Conservation (phyloP, 2,329 filamentous ascomycete genomes). For the Blastomyces silverae region DNA sequence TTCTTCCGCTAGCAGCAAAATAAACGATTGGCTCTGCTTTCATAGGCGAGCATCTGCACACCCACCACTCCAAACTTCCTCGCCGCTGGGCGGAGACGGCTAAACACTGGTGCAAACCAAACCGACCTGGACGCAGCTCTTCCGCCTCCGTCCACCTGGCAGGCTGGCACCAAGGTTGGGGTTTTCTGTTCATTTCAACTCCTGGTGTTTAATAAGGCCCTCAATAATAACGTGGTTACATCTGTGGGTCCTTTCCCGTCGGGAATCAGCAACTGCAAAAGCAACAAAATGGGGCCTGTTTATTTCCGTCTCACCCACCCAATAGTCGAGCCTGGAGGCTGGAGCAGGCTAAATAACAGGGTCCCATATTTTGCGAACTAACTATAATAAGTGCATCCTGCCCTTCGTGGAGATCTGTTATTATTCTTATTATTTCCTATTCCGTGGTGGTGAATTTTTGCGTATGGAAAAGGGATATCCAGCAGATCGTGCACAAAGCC, state of each 20-base stretch:
- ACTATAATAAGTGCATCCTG: neutral
- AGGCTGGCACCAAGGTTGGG: neutral
- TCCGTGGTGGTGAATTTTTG: neutral
- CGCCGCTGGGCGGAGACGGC: neutral
- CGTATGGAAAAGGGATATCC: neutral
- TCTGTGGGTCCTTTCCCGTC: neutral
- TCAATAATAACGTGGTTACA: neutral
- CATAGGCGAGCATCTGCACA: neutral
- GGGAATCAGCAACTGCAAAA: neutral
- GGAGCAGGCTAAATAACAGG: neutral
- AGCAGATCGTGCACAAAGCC: neutral
- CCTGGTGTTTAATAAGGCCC: neutral
- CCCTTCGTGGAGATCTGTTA: neutral
- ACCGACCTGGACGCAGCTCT: neutral
- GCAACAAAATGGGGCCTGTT: neutral
- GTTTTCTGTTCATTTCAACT: neutral
- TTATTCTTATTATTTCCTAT: neutral
- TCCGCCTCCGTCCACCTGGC: too few species aligned
- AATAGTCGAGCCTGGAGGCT: too few species aligned
- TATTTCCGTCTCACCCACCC: neutral
- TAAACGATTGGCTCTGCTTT: conserved; percentile 11
- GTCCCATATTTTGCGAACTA: neutral
- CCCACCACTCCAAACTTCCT: too few species aligned
- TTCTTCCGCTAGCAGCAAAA: neutral
- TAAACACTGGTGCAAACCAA: too few species aligned